Percentiles rank a stretch among this genome's conserved stretches.
Conservation (phyloP, 2,329 filamentous ascomycete species). For the Botrytis squamosa region DNA sequence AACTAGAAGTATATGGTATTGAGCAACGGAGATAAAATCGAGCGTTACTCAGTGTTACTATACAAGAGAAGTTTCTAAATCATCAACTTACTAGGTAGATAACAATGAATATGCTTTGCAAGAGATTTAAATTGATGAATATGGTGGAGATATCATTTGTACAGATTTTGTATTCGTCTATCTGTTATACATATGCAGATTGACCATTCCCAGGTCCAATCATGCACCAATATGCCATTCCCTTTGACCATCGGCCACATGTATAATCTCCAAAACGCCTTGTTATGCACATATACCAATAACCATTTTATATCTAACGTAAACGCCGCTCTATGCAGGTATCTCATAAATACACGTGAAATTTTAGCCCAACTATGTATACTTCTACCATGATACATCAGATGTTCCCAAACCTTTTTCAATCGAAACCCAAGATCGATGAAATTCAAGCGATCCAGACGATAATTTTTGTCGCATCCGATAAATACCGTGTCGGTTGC, state of each 20-base stretch:
- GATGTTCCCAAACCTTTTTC: not conserved
- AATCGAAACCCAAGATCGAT: not conserved
- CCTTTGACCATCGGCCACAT: not conserved
- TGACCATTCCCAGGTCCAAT: no score
- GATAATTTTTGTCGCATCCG: not conserved
- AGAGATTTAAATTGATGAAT: not conserved
- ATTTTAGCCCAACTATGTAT: not conserved
- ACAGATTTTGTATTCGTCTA: slow-evolving; percentile 7
- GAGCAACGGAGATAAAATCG: slow-evolving; percentile 14
- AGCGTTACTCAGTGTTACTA: not conserved
- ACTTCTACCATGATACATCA: not conserved
- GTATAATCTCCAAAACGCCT: slow-evolving; percentile 17
- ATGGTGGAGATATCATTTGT: not conserved
- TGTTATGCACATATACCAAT: slow-evolving; percentile 12
- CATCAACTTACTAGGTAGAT: not conserved
- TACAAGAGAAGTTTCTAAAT: not conserved
- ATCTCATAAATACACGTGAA: slow-evolving; percentile 10
- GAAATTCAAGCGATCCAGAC: not conserved
- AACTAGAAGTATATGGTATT: slow-evolving; percentile 95
- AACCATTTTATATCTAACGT: slow-evolving; percentile 14
- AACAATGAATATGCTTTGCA: not conserved
- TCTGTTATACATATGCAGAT: slow-evolving; percentile 1
- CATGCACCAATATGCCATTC: not conserved
- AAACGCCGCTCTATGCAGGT: slow-evolving; percentile 19
- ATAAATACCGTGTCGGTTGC: not conserved